These are phyloP conservation scores for Lasiodiplodia citricola DNA, from an alignment of 2,329 filamentous ascomycete species.

Conservation along the genomic window DNA sequence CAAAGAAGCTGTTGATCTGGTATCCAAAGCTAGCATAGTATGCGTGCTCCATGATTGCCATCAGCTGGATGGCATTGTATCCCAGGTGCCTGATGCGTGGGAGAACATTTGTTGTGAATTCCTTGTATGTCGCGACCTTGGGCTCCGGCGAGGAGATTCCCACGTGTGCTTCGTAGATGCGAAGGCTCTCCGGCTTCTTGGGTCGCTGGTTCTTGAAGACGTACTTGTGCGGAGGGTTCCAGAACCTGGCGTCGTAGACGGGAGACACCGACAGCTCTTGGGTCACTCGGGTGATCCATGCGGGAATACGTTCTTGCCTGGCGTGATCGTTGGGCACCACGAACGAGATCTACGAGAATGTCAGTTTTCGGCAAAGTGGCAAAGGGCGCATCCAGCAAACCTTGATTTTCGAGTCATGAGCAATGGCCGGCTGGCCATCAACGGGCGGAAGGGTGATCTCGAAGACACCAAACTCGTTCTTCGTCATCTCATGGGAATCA, in stretches of 20 bases:
- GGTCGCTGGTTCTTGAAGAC: constrained; percentile 83
- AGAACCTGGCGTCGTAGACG: constrained; percentile 93
- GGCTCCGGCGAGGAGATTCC: constrained; percentile 93
- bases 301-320: constrained; percentile 83
- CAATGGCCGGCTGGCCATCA: constrained; percentile 77
- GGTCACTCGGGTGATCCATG: constrained; percentile 97
- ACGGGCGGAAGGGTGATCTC: constrained; percentile 77
- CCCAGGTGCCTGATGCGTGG: constrained; percentile 88
- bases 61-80: constrained; percentile 97
- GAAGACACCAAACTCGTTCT: constrained; percentile 84
- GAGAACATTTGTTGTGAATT: constrained; percentile 92
- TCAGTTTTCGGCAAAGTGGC: constrained; percentile 26
- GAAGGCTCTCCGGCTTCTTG: constrained; percentile 80
- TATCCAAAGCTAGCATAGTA: constrained; percentile 99
- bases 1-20: constrained; percentile 98
- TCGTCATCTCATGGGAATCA: constrained; percentile 84
- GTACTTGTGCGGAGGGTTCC: constrained; percentile 91
- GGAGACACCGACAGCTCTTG: constrained; percentile 90
- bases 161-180: constrained; percentile 98
- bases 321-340: constrained; percentile 75
- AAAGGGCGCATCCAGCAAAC: constrained; percentile 50
- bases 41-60: constrained; percentile 99
- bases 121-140: constrained; percentile 91
- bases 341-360: constrained; percentile 72
- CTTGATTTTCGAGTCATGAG: constrained; percentile 96